A percentile compares a stretch with the other conserved stretches of the same genome.
These are phyloP conservation scores for Penicillium crustosum DNA, from an alignment of 2,329 filamentous ascomycete species.

Conservation along the genomic window DNA sequence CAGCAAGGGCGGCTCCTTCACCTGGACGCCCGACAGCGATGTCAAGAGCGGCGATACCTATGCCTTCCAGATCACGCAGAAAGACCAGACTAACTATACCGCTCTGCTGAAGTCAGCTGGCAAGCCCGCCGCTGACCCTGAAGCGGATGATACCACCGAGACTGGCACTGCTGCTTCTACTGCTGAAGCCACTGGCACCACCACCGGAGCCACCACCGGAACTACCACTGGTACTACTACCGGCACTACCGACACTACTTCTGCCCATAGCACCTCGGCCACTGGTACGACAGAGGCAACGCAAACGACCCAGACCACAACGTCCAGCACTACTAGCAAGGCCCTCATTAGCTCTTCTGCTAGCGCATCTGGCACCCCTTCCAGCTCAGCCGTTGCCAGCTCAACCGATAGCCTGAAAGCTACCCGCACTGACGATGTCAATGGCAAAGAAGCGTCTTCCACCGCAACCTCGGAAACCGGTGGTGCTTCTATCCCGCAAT, in stretches of 20 bases:
- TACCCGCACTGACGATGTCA: slow-evolving; percentile 9
- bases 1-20: slow-evolving; percentile 49
- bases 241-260: slow-evolving; percentile 11
- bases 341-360: slow-evolving; percentile 42
- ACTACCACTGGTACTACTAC: not conserved
- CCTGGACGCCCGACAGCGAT: slow-evolving; percentile 51
- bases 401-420: slow-evolving; percentile 14
- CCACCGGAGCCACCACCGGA: not conserved
- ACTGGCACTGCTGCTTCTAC: not conserved
- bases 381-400: slow-evolving; percentile 22
- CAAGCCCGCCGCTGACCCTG: slow-evolving; percentile 14
- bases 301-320: slow-evolving; percentile 16
- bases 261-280: not conserved
- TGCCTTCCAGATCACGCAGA: slow-evolving; percentile 60
- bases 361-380: slow-evolving; percentile 15
- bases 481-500: slow-evolving; percentile 28
- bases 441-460: slow-evolving; percentile 16
- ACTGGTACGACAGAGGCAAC: not conserved
- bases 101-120: slow-evolving; percentile 50
- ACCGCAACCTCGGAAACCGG: slow-evolving; percentile 19
- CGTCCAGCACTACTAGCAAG: slow-evolving; percentile 61
- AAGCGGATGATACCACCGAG: slow-evolving; percentile 9
- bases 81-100: slow-evolving; percentile 55
- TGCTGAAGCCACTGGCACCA: not conserved
- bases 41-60: slow-evolving; percentile 53